Conservation (phyloP, 2,329 filamentous ascomycete genomes). For the Alternaria sp. region DNA sequence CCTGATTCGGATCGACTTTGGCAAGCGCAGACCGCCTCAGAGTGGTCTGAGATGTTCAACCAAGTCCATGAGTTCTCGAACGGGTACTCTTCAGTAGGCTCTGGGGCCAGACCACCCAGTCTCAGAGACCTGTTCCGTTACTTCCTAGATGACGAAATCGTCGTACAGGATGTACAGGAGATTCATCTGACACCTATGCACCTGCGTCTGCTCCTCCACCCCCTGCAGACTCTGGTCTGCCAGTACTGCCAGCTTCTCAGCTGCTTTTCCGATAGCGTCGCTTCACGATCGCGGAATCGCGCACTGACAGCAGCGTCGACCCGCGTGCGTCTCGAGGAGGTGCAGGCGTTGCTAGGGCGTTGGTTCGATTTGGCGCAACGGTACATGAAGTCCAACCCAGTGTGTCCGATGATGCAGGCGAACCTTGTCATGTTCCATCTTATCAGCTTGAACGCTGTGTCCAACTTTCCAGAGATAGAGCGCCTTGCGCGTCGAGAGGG, state of each 20-base stretch:
- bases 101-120: slow-evolving; percentile 62
- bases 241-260: slow-evolving; percentile 70
- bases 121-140: slow-evolving; percentile 71
- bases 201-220: slow-evolving; percentile 71
- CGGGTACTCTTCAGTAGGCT: slow-evolving; percentile 61
- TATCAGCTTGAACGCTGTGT: slow-evolving; percentile 71
- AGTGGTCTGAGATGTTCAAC: slow-evolving; percentile 67
- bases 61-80: slow-evolving; percentile 63
- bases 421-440: slow-evolving; percentile 74
- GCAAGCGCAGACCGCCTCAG: slow-evolving; percentile 63
- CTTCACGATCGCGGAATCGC: slow-evolving; percentile 54
- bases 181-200: slow-evolving; percentile 63
- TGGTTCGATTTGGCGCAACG: slow-evolving; percentile 71
- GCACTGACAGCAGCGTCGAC: slow-evolving; percentile 66
- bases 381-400: slow-evolving; percentile 62
- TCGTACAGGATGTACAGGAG: slow-evolving; percentile 54
- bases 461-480: slow-evolving; percentile 72
- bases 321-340: slow-evolving; percentile 67
- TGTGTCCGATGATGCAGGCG: slow-evolving; percentile 66
- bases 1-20: slow-evolving; percentile 69
- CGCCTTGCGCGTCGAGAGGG: slow-evolving; percentile 67
- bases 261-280: slow-evolving; percentile 66
- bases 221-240: slow-evolving; percentile 69
- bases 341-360: slow-evolving; percentile 67
- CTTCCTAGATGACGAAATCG: slow-evolving; percentile 69